Evolutionary conservation across 2,329 filamentous ascomycete species (phyloP), one percentile per base, ranked within the genome.

Genomic region (Sclerotinia subarctica): DNA sequence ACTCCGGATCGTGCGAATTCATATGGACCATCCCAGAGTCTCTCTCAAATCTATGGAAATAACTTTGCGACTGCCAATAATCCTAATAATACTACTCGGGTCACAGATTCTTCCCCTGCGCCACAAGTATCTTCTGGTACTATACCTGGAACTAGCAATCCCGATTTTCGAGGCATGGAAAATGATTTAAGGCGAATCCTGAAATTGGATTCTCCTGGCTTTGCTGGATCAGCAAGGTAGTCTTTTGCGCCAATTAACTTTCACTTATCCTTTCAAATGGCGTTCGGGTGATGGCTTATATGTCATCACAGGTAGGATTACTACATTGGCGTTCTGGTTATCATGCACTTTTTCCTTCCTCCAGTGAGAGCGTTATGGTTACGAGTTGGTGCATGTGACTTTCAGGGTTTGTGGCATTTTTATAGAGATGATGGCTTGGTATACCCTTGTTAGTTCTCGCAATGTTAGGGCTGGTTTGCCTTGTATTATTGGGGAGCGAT

Each of bases 171-270:
- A 60, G 74, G 73, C 21, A 77, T 77, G 73, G 76, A 78, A 67
- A 73, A 78, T n/a, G 74, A 70, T 69, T 74, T 78, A 49, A 74
- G 77, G 35, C 76, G 71, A 52, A 73, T 78, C 26, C 70, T 78
- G 60, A 78, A 77, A 67, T 64, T 78, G 56, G 72, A 76, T 56
- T 70, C 76, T 24, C 52, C 67, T 29, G 70, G 65, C 26, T 70
- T 62, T 49, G 13, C 65, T n/a, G 65, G 65, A 26, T 46, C 46
- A 42, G 65, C 68, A 64, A 60, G n/a, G 58, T 67, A 42, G 64
- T 32, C 52, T 32, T 32, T 42, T 26, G 54, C 47, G 13, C 56
- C 26, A 15, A 47, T 32, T n/a, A 21, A 44, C n/a, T 62, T 47
- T 60, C 26, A 17, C 35, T 46, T 26, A 35, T 44, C 21, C 13